Base-by-base conservation (phyloP, 2,329 filamentous ascomycete species). In the Hirsutella minnesotensis region DNA sequence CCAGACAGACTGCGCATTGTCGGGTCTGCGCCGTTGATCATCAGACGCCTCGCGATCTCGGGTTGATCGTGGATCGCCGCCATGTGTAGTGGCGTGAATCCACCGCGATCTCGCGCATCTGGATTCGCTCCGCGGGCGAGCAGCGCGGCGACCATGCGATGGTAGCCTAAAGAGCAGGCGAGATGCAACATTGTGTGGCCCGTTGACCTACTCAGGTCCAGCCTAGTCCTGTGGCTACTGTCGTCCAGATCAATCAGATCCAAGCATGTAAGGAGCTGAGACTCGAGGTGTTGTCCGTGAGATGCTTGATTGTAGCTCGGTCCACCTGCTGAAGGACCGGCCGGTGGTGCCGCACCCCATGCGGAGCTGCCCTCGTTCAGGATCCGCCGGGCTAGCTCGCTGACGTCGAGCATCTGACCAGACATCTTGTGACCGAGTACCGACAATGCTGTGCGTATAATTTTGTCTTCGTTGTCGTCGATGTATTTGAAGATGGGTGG, bases 121-220 rank as follows among this genome's bases (percentile, higher is more conserved):
- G 82, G 78, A 54, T 83, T 82, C 18, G 85, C 86, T n/a, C 86
- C 84, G 49, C 85, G 75, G 9, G 81, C 83, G 18, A 94, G 67
- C 21, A 94, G 70, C 24, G 81, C 85, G 12, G 83, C 83, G 40
- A 84, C 84, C 49, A 94, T 82, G 38, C 83, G 76, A 48, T 81
- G 75, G 51, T 87, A 74, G 5, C 86, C 86, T 12, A 89, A 65
- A 9, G 83, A 83, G 51, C 80, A 85, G 2, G 84, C 85, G 47
- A 89, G 68, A 54, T 92, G 86, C 47, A 94, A 72, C 72, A 94
- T 81, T 1, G 83, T 87, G 55, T 90, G 84, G 1, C 86, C 86
- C 12, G 78, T 84, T 1, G 74, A 63, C 48, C 66, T 63, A 51
- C 72, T 73, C 40, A 82, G 65, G 55, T 92, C 84, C 47, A 85